A percentile compares a stretch with the other conserved stretches of the same genome.
These are phyloP conservation scores for Chlorella sp. DNA, from an alignment of 139 green algal species.

Conservation along the genomic window DNA sequence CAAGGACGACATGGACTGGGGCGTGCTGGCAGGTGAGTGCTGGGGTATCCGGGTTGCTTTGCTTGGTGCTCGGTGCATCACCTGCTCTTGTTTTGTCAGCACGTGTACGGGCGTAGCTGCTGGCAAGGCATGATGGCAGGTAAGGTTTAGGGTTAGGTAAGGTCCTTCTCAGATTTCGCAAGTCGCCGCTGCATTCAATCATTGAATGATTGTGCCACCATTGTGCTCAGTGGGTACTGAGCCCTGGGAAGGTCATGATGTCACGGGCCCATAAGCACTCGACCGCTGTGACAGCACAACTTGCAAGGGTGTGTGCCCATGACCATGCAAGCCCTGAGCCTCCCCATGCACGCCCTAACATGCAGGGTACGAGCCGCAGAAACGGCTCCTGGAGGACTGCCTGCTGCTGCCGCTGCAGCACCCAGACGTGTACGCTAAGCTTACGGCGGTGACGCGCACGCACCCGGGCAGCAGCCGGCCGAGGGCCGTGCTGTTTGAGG, in stretches of 20 bases:
- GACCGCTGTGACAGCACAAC: background rate
- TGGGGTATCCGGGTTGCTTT: background rate
- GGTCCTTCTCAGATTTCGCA: too few species aligned
- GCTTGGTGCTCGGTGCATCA: background rate
- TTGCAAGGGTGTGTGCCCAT: background rate
- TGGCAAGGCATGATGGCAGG: too few species aligned
- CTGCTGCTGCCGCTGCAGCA: slow-evolving; percentile 75
- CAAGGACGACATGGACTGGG: slow-evolving; percentile 52
- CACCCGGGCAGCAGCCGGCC: slow-evolving; percentile 50
- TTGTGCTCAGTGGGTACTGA: too few species aligned
- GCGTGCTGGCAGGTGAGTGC: slow-evolving; percentile 43
- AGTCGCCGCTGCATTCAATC: too few species aligned
- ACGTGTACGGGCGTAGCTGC: background rate
- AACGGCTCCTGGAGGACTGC: slow-evolving; percentile 82
- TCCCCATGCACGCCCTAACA: background rate
- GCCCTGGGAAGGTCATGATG: background rate
- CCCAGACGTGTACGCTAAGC: slow-evolving; percentile 68
- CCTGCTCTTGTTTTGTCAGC: background rate
- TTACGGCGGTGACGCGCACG: slow-evolving; percentile 55
- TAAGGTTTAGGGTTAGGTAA: too few species aligned
- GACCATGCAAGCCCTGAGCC: background rate
- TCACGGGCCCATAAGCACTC: background rate
- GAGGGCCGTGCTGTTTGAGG: slow-evolving; percentile 84
- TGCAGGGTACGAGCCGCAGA: slow-evolving; percentile 85
- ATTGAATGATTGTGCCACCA: too few species aligned